These are phyloP conservation scores for Exophiala dermatitidis DNA, from an alignment of 2,329 filamentous ascomycete species.

Conservation along the genomic window DNA sequence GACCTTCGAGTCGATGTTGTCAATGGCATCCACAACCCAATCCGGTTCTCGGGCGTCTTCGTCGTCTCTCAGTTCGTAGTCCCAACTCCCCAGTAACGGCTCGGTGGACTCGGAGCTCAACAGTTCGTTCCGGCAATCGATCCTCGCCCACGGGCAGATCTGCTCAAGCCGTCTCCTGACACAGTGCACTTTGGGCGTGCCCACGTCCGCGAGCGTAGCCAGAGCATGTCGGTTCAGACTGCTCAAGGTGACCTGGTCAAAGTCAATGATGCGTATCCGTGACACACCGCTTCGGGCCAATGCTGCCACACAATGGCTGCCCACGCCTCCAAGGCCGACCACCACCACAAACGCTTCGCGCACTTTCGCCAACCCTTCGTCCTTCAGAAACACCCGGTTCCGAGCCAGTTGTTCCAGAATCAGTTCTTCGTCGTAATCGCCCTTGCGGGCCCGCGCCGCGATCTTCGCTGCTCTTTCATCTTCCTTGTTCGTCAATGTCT, in stretches of 20 bases:
- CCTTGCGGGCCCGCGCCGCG: slow-evolving; percentile 53
- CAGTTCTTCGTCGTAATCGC: slow-evolving; percentile 66
- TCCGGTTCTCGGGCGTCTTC: slow-evolving; percentile 53
- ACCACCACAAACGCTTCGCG: slow-evolving; percentile 78
- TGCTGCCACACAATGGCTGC: slow-evolving; percentile 80
- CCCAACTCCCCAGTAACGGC: slow-evolving; percentile 61
- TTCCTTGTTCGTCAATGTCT: slow-evolving; percentile 36
- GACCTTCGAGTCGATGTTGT: slow-evolving; percentile 97
- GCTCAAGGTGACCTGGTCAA: slow-evolving; percentile 93
- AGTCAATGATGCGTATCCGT: slow-evolving; percentile 84
- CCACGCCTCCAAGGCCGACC: slow-evolving; percentile 89
- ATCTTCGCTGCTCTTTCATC: slow-evolving; percentile 53
- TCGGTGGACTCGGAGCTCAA: slow-evolving; percentile 64
- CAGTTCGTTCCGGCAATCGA: slow-evolving; percentile 78
- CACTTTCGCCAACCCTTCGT: slow-evolving; percentile 71
- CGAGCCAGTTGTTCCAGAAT: slow-evolving; percentile 91
- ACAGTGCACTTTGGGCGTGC: slow-evolving; percentile 82
- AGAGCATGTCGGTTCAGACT: slow-evolving; percentile 94
- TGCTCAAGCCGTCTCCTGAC: slow-evolving; percentile 73
- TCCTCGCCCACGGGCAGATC: slow-evolving; percentile 83
- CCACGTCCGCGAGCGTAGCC: slow-evolving; percentile 87
- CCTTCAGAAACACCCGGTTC: slow-evolving; percentile 82
- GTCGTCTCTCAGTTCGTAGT: slow-evolving; percentile 44
- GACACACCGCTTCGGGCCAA: slow-evolving; percentile 83
- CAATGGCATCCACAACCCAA: slow-evolving; percentile 94